Conservation (phyloP, 2,329 filamentous ascomycete genomes). For the Tolypocladium paradoxum region DNA sequence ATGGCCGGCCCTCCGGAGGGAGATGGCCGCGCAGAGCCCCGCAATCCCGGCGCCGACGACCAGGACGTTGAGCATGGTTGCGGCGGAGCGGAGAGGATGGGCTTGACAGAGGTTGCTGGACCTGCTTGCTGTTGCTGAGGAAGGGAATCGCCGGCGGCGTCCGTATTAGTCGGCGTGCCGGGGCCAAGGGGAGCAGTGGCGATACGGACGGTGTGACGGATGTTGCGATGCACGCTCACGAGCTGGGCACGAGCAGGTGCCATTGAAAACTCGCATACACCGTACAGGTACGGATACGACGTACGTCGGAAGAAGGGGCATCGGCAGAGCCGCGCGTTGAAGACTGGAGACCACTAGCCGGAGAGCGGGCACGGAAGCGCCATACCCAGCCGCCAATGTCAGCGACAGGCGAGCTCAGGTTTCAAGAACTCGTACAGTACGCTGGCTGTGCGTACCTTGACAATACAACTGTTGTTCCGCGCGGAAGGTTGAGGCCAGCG, state of each 20-base stretch:
- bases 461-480: too few species aligned
- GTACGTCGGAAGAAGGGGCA: not conserved
- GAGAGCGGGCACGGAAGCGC: not conserved
- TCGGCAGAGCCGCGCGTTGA: not conserved
- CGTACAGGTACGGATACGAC: not conserved
- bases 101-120: not conserved
- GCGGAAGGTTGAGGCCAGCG: not conserved
- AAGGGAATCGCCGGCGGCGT: too few species aligned
- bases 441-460: not conserved
- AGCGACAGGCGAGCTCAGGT: not conserved
- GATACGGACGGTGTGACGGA: not conserved
- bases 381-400: not conserved
- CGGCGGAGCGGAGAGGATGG: not conserved
- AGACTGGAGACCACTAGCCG: not conserved
- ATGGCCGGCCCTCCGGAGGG: conserved; percentile 23
- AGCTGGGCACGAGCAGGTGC: not conserved
- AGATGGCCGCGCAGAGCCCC: conserved; percentile 21
- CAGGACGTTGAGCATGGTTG: conserved; percentile 15
- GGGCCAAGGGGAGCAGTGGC: not conserved
- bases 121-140: too few species aligned
- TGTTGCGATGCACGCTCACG: not conserved
- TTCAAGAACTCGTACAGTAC: not conserved
- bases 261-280: not conserved
- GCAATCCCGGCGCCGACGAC: conserved; percentile 27
- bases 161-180: not conserved